phyloP scores from a whole-genome alignment of 768 basidiomycete species.

The Daedaleopsis nitida region DNA sequence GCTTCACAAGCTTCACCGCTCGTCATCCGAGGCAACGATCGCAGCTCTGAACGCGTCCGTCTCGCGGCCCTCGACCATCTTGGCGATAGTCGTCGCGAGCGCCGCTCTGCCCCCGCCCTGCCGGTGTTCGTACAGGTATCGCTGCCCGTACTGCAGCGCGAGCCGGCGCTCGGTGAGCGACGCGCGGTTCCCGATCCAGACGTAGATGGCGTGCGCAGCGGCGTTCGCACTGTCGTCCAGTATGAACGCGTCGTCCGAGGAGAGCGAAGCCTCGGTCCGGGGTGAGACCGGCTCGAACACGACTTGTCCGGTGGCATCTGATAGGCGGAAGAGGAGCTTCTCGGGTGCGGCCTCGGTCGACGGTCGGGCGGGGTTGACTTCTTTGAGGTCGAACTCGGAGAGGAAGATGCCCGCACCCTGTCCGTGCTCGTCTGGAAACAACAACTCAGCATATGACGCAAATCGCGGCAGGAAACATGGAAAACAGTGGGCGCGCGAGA shows the following conservation, averaged over 20 bases:
- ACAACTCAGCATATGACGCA: not conserved
- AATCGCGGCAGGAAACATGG: not conserved
- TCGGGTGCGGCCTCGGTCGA: conserved; percentile 28
- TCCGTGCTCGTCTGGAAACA: conserved; percentile 50
- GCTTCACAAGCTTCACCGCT: not conserved
- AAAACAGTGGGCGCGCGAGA: not conserved
- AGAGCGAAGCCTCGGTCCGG: conserved; percentile 37
- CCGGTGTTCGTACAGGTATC: conserved; percentile 47
- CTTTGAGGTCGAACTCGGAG: conserved; percentile 42
- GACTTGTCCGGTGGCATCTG: conserved; percentile 45
- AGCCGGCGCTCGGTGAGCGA: conserved; percentile 51
- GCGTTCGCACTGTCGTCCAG: conserved; percentile 44
- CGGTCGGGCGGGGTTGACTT: conserved; percentile 18
- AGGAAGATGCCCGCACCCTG: conserved; percentile 51
- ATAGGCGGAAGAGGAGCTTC: conserved; percentile 43
- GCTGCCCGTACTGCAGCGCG: conserved; percentile 57
- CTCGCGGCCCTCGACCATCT: conserved; percentile 57
- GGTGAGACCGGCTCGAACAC: conserved; percentile 39
- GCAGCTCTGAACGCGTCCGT: conserved; percentile 46
- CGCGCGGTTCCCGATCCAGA: conserved; percentile 58
- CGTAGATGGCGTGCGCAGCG: conserved; percentile 47
- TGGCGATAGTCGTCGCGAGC: conserved; percentile 45
- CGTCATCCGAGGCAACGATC: conserved; percentile 19
- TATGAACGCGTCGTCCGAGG: conserved; percentile 53
- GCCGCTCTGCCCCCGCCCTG: conserved; percentile 21